Percentiles rank a stretch among this genome's conserved stretches.
Conservation (phyloP, 108 stramenopile genomes). For the Cyclostephanos tholiformis region DNA sequence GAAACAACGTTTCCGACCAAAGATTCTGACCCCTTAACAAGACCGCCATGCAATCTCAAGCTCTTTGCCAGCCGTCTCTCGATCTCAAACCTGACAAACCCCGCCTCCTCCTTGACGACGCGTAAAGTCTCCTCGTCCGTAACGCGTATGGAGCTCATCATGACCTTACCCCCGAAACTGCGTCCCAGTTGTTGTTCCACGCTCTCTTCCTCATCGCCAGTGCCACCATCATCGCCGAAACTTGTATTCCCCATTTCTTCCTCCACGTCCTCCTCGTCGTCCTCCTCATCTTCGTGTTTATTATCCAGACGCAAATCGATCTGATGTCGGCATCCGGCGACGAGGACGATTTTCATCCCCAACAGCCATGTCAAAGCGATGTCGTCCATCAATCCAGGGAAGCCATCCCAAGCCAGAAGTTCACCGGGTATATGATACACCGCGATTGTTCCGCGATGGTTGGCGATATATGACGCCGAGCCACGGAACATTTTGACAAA, state of each 20-base stretch:
- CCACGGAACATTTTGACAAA: constrained; percentile 95
- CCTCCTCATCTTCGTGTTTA: constrained; percentile 7
- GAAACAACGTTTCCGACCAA: constrained; percentile 83
- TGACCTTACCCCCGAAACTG: constrained; percentile 44
- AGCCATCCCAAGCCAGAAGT: constrained; percentile 60
- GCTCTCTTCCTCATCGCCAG: constrained; percentile 24
- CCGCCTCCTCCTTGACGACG: constrained; percentile 93
- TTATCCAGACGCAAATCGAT: constrained; percentile 65
- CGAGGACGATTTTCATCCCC: constrained; percentile 89
- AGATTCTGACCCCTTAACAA: constrained; percentile 44
- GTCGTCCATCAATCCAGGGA: constrained; percentile 90
- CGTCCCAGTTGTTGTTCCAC: constrained; percentile 26
- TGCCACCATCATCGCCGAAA: constrained; percentile 53
- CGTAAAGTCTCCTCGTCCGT: constrained; percentile 83
- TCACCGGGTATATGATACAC: constrained; percentile 94
- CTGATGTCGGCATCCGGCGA: constrained; percentile 83
- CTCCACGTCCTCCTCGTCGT: constrained; percentile 18
- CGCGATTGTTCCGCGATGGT: constrained; percentile 86
- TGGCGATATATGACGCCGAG: constrained; percentile 93
- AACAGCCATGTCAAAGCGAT: constrained; percentile 90
- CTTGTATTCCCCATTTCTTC: constrained; percentile 3
- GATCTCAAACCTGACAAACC: constrained; percentile 94
- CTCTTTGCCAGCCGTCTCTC: constrained; percentile 87
- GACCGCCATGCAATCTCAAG: constrained; percentile 64
- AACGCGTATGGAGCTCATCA: constrained; percentile 74